Evolutionary conservation across 2,329 filamentous ascomycete species (phyloP), one percentile per base, ranked within the genome.

Genomic region (Penicillium expansum): DNA sequence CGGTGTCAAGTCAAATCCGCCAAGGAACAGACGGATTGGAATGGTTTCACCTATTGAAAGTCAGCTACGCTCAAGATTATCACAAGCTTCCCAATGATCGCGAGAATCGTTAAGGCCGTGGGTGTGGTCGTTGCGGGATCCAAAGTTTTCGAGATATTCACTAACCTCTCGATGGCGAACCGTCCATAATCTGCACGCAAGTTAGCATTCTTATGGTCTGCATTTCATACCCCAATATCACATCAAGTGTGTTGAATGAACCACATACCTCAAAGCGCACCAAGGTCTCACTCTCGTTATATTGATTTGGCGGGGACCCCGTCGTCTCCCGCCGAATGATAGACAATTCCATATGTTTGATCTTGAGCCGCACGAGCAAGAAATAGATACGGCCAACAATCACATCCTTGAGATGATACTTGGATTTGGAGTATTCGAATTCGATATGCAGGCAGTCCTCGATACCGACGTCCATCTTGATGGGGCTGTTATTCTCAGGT

Each of bases 401-500:
- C 63, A 99, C 94, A 75, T 99, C 94, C 79, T 99, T 99, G 58
- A 99, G 85, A 71, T 99, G 94, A 77, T 99, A 99, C 79, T 97
- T 97, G 75, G 88, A 94, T 82, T 99, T 99, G 77, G 90, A 96
- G 80, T 99, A 99, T 78, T 99, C 94, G 69, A 99, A 99, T 77
- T 99, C 94, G 66, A 99, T 99, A 78, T 99, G 94, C 67, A 99
- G 81, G 75, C 94, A 99, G 79, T 99, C 95, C 79, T 99, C 94
- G 71, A 99, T 99, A 56, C 94, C 94, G 58, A 99, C 94, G 74
- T 99, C 94, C 94, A 99, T 99, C 84, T 99, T 99, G 82, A 99
- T 99, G 66, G 90, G 92, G 78, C 87, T 92, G 82, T 97, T 99
- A 77, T 92, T 95, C 84, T 99, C 94, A 18, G 94, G 94, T 20